Evolutionary conservation across 148 eudicot species (phyloP).

Genomic region (Polygonum maritimum): DNA sequence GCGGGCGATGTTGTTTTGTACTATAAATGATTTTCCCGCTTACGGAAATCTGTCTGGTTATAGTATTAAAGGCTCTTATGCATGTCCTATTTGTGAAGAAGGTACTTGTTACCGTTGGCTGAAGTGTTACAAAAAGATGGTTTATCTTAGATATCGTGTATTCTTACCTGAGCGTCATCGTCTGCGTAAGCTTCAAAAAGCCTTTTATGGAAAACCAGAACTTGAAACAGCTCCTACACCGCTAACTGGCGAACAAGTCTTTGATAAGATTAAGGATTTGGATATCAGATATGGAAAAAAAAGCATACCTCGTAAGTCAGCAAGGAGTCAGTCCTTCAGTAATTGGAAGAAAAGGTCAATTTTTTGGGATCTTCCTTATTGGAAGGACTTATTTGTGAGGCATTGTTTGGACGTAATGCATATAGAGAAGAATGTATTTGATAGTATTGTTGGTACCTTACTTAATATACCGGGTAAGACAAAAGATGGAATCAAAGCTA

Average conservation of each 20-base stretch:
- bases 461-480: not conserved
- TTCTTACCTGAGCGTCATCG: too few relatives aligned
- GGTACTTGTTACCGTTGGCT: too few relatives aligned
- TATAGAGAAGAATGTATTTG: not conserved
- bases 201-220: not conserved
- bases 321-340: not conserved
- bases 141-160: too few relatives aligned
- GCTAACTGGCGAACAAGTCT: not conserved
- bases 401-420: not conserved
- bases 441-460: not conserved
- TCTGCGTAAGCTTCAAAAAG: not conserved
- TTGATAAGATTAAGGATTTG: not conserved
- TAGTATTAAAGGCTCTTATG: too few relatives aligned
- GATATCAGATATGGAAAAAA: not conserved
- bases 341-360: not conserved
- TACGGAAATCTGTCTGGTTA: too few relatives aligned
- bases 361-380: not conserved
- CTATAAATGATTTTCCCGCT: too few relatives aligned
- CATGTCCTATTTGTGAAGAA: too few relatives aligned
- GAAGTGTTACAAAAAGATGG: too few relatives aligned
- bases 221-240: not conserved
- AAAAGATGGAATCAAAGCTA: not conserved
- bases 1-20: too few relatives aligned
- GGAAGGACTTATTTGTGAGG: not conserved
- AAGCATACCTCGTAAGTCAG: not conserved